Evolutionary conservation across 257 asterid species (phyloP), one percentile per base, ranked within the genome.

Genomic region (Nicotiana undulata): DNA sequence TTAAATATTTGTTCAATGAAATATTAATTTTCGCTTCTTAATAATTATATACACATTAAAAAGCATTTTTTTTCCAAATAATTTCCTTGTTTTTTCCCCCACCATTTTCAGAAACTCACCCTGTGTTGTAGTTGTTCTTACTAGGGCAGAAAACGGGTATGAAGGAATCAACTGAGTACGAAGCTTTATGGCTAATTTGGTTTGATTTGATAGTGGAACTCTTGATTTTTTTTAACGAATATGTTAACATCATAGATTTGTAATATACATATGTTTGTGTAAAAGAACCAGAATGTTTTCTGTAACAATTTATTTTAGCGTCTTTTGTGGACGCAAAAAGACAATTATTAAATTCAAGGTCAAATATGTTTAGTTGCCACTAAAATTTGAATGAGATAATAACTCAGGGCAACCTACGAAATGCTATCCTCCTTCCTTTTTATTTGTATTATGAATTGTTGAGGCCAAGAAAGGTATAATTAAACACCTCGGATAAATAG

Each of bases 71-170:
- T 61, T 2, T 3, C 1, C 4, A 9, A 26, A 24, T 60, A 60
- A 15, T 20, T 56, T 22, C 6, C 1, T 49, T 52, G 44, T 40
- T 49, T 51, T 6, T 16, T 9, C 4, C 76, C 68, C 32, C 49
- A 11, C 9, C 49, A 59, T 66, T 51, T 56, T 78, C 20, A 74
- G 80, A 83, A 26, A 79, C 31, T 86, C 58, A 81, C 60, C 46
- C 60, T 32, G 52, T 85, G 58, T 26, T 26, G 34, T 84, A 60
- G 56, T 85, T 82, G 1, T 84, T 85, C 72, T 83, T 85, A 67
- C 88, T 87, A 91, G 97, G 95, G 81, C 92, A 88, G 92, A 68
- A 91, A 89, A 86, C 44, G 89, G 89, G 51, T 84, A 88, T 87
- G 91, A 89, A 76, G 85, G 81, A 79, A 56, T 60, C 61, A 26